Evolutionary conservation across 2,329 filamentous ascomycete genomes (phyloP), one percentile per base, ranked within the genome.

Genomic region (Verticillium tricorpus): DNA sequence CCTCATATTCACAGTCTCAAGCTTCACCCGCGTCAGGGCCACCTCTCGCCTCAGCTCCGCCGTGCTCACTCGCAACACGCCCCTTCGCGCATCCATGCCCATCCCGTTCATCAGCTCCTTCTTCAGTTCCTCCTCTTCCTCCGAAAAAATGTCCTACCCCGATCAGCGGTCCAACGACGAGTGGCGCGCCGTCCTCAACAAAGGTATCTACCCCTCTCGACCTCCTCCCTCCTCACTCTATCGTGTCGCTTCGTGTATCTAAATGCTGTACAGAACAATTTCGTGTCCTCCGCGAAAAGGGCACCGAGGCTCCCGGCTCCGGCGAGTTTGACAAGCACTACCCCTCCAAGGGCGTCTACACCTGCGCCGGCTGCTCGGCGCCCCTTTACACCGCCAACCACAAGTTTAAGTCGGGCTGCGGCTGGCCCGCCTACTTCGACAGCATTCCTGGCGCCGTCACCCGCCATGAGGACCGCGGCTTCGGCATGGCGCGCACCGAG

Each of bases 401-500:
- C 78, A 99, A 99, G 77, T 99, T 99, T 84, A 91, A 91, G 76
- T 96, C 91, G 19, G 92, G 93, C 52, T 99, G 95, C 77, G 95
- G 95, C 64, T 99, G 95, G 95, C 95, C 95, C 0, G 95, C 95
- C 14, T 99, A 98, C 78, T 99, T 94, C 74, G 95, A 99, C 77
- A 94, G 90, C 67, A 86, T 99, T 59, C 94, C 95, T 0, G 93
- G 93, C 2, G 94, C 94, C 1, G 92, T 99, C 14, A 91, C 86
- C 39, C 83, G 94, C 65, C 89, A 94, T 71, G 86, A 87, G 66
- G 95, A 99, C 75, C 80, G 77, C 57, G 81, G 87, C 0, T 84
- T 93, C 59, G 94, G 94, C 56, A 96, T 97, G 91, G 74, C 82
- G 71, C 83, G 95, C 67, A 97, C 88, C 15, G 95, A 99, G 81